Evolutionary conservation across 495 filamentous ascomycete species (phyloP), one percentile per base, ranked within the genome.

Genomic region (Hypoxylon lienhwacheense): DNA sequence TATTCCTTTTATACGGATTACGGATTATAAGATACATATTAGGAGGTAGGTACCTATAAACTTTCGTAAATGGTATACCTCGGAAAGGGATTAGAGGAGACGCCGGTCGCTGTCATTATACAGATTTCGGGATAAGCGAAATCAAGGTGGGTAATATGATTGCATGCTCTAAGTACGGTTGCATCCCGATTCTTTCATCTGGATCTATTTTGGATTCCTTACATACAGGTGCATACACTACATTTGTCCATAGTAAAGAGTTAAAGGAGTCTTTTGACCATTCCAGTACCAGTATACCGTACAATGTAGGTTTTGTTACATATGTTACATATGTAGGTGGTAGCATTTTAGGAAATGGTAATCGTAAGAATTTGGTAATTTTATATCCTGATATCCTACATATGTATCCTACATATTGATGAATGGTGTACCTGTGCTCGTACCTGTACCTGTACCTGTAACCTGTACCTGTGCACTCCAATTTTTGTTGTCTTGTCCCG

Each of bases 81-180:
- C n/a, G 21, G 8, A 20, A n/a, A 32, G 15, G 22, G 32, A 44
- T 42, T 31, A 54, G 36, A 39, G 55, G n/a, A n/a, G n/a, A n/a
- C n/a, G n/a, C n/a, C n/a, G n/a, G n/a, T n/a, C n/a, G n/a, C n/a
- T 26, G 29, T 49, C 37, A 50, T 59, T 54, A 49, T 49, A 60
- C 57, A 51, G 47, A 50, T 32, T 51, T 60, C 50, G 57, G 57
- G 17, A 46, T 46, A 45, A 46, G 57, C 57, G 50, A 59, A 40
- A 29, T 21, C 40, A 29, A 35, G 56, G 54, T 52, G 47, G 54
- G 54, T 58, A 17, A 58, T 37, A 50, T 33, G 33, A 40, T n/a
- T n/a, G n/a, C 32, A 49, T 35, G 56, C 44, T 26, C 32, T 21
- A 54, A 45, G 33, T 51, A 44, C 46, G 57, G 57, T 60, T 55